Conservation (phyloP, 2,329 filamentous ascomycete genomes). For the Pyricularia grisea region DNA sequence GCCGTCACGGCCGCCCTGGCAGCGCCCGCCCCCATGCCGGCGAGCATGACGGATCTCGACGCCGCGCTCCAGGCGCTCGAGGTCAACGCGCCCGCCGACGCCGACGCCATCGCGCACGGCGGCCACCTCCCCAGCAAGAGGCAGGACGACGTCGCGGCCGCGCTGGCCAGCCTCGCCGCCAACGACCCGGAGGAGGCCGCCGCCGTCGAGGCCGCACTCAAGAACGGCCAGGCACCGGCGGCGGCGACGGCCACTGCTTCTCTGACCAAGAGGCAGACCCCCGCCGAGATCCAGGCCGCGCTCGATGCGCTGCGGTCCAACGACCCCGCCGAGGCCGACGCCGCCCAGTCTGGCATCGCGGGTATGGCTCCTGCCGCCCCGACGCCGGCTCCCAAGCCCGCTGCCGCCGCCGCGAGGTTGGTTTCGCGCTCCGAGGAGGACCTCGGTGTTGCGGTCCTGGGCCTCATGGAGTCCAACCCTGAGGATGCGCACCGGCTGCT, state of each 20-base stretch:
- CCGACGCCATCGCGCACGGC: slow-evolving; percentile 1
- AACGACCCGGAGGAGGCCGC: neutral
- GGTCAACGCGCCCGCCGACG: neutral
- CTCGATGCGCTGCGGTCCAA: neutral
- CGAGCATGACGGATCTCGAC: neutral
- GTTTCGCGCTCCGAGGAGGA: neutral
- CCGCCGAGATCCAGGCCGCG: neutral
- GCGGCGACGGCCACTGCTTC: neutral
- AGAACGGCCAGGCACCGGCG: neutral
- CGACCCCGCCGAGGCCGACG: neutral
- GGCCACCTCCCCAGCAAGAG: neutral
- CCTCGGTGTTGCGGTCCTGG: neutral
- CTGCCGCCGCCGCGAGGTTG: too few relatives aligned
- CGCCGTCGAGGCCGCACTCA: neutral
- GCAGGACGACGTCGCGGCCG: neutral
- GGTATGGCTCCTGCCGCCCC: neutral
- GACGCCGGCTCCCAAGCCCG: neutral
- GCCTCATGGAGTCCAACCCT: neutral
- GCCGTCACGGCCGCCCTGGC: slow-evolving; percentile 1
- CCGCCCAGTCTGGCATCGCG: neutral
- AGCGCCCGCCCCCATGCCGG: neutral
- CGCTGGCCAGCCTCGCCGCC: neutral
- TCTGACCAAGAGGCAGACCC: neutral
- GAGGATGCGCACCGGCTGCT: neutral
- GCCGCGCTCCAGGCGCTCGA: neutral